phyloP scores from a whole-genome alignment of 2,329 filamentous ascomycete species.

The Colletotrichum magnum region DNA sequence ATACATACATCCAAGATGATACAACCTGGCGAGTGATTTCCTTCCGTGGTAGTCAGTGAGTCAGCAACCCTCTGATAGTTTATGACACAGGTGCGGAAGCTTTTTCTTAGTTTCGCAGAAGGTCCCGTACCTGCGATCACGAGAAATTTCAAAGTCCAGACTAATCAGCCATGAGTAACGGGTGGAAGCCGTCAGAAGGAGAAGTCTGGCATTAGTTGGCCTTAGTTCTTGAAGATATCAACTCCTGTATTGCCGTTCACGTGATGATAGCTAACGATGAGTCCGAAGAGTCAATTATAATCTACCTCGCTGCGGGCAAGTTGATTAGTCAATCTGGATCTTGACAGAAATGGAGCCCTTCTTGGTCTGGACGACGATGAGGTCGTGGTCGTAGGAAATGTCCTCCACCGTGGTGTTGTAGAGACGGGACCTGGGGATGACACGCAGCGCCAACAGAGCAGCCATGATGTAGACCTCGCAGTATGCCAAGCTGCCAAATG shows the following conservation, averaged over 20 bases:
- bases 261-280: not conserved
- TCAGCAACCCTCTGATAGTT: no score
- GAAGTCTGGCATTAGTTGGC: no score
- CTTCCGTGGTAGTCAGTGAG: no score
- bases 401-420: conserved; percentile 48
- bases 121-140: no score
- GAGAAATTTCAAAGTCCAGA: no score
- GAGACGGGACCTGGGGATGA: conserved; percentile 46
- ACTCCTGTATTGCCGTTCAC: not conserved
- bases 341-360: conserved; percentile 37
- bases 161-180: no score
- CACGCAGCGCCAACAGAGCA: conserved; percentile 46
- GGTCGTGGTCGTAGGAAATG: conserved; percentile 48
- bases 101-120: no score
- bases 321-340: conserved; percentile 21
- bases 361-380: conserved; percentile 44
- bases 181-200: no score
- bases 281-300: not conserved
- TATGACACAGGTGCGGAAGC: no score
- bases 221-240: no score
- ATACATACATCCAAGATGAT: no score
- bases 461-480: conserved; percentile 49
- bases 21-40: no score
- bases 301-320: not conserved
- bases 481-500: conserved; percentile 42